Evolutionary conservation across 2,329 filamentous ascomycete species (phyloP).

Genomic region (Beauveria varroae): DNA sequence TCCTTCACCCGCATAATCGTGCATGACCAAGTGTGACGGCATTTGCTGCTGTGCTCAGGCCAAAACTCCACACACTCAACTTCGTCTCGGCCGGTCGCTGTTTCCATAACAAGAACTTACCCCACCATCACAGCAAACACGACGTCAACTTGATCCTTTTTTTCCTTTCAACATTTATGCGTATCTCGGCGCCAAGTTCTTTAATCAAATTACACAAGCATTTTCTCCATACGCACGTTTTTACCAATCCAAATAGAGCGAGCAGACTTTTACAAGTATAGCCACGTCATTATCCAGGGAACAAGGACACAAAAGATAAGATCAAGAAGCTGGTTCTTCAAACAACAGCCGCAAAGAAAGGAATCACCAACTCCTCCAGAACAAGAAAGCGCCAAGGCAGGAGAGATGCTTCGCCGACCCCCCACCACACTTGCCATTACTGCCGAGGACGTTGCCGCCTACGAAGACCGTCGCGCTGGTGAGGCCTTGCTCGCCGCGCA

Average conservation of each 20-base stretch:
- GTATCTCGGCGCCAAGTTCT: neutral
- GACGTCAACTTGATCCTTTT: neutral
- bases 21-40: neutral
- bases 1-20: neutral
- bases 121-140: conserved; percentile 3
- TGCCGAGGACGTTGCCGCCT: conserved; percentile 60
- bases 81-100: neutral
- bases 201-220: neutral
- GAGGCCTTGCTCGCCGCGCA: conserved; percentile 30
- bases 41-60: neutral
- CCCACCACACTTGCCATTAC: conserved; percentile 63
- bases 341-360: too few relatives aligned
- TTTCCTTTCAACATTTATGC: neutral
- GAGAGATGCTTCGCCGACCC: conserved; percentile 55
- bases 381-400: neutral
- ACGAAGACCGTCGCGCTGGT: conserved; percentile 54
- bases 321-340: neutral
- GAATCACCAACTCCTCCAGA: neutral
- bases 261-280: too few relatives aligned
- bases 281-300: too few relatives aligned
- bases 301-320: neutral
- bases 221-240: neutral
- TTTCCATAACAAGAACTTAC: neutral
- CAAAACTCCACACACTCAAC: neutral
- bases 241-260: too few relatives aligned